Conservation (phyloP, 2,329 filamentous ascomycete genomes). For the Fusarium palustre region DNA sequence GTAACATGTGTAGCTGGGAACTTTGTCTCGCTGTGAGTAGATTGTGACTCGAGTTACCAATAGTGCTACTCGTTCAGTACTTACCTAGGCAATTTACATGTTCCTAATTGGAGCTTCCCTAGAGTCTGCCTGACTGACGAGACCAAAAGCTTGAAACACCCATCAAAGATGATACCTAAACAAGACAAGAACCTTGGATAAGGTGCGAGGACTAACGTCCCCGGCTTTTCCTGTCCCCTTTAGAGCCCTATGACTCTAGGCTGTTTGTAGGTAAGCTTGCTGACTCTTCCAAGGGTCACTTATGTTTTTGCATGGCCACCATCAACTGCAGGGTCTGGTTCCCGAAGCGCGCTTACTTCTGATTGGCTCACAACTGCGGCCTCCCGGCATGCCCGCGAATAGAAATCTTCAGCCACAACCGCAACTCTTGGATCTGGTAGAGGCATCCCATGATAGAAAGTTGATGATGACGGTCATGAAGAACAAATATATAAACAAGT, state of each 20-base stretch:
- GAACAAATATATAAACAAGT: slow-evolving; percentile 26
- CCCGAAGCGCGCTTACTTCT: not conserved
- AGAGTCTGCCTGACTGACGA: not conserved
- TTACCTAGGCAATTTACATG: not conserved
- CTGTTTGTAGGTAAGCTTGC: slow-evolving; percentile 38
- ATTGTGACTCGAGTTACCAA: not conserved
- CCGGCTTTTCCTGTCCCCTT: slow-evolving; percentile 10
- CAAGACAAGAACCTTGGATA: slow-evolving; percentile 15
- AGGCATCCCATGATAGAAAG: slow-evolving; percentile 35
- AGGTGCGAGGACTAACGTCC: slow-evolving; percentile 25
- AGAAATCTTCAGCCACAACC: slow-evolving; percentile 44
- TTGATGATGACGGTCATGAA: not conserved
- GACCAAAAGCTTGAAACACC: not conserved
- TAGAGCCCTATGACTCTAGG: slow-evolving; percentile 26
- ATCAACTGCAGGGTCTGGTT: slow-evolving; percentile 16
- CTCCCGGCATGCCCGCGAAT: slow-evolving; percentile 45
- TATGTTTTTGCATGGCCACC: slow-evolving; percentile 40
- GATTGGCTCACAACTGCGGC: slow-evolving; percentile 42
- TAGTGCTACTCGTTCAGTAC: not conserved
- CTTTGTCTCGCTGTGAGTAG: not conserved
- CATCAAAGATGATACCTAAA: slow-evolving; percentile 34
- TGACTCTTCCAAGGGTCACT: slow-evolving; percentile 26
- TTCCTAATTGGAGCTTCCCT: not conserved
- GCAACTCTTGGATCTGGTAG: slow-evolving; percentile 21
- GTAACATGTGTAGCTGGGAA: not conserved